Base-by-base conservation (phyloP, 495 filamentous ascomycete species). In the Penicilliopsis zonata region DNA sequence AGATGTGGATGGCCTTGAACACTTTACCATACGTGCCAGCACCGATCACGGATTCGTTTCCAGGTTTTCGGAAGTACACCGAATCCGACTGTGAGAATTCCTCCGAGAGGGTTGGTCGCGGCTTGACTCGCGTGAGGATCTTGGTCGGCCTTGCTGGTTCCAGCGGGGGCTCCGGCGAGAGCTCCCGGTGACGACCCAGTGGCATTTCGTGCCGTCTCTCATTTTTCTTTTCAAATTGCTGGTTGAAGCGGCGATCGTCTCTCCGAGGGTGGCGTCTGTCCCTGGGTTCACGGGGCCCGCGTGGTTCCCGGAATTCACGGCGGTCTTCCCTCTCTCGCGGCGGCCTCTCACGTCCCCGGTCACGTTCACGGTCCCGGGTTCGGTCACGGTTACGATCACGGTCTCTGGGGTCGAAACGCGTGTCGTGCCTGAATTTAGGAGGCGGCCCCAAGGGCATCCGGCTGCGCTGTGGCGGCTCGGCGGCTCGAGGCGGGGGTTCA, bases 11-110 rank as follows among this genome's bases (percentile, higher is more conserved):
- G n/a, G 80, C 90, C 48, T 96, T 96, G 65, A 95, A 99, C 5
- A 99, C 90, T 51, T 99, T 96, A 24, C 88, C 90, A 49, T 90
- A 94, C 1, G 83, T 94, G 16, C 87, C 87, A 24, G 86, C 90
- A 18, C 87, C 87, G 7, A 95, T 77, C 2, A 95, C 85, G 5
- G 86, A 94, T 50, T 92, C 86, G 46, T 95, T 92, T 3, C 87
- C 87, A 0, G 87, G 86, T 46, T 93, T 94, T 37, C 86, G 65
- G 54, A 76, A 90, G 54, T 85, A 95, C 10, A 94, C 85, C 3
- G 86, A 94, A 28, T 85, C 80, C 2, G 85, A 86, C 3, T 64
- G 53, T 18, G 76, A 71, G 47, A 87, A 74, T 14, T 93, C 83
- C 13, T 72, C 52, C 1, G 75, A 57, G 2, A 94, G 59, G 6